Evolutionary conservation across 2,329 filamentous ascomycete species (phyloP).

Genomic region (Furcasterigmium sp.): DNA sequence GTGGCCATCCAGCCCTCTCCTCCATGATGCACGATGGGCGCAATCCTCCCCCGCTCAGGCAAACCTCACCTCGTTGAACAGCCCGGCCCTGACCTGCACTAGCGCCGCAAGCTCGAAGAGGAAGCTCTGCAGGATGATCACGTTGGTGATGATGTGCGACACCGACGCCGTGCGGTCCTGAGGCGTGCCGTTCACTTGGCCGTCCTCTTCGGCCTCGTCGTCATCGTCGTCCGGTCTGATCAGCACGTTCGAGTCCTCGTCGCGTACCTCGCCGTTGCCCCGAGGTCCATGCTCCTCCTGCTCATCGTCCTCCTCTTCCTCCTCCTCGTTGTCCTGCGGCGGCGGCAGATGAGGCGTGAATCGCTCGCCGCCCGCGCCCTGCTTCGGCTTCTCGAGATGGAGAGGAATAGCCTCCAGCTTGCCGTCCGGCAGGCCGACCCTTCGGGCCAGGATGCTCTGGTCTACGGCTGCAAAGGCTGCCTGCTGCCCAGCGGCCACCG

Average conservation of each 20-base stretch:
- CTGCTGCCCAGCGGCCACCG: conserved; percentile 43
- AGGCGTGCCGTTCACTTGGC: conserved; percentile 11
- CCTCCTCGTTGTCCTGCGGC: conserved; percentile 15
- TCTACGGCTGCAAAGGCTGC: conserved; percentile 60
- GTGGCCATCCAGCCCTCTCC: not conserved
- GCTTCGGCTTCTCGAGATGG: conserved; percentile 29
- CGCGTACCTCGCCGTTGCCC: conserved; percentile 12
- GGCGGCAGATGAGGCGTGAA: conserved; percentile 11
- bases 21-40: not conserved
- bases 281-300: conserved; percentile 7
- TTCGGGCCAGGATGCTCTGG: conserved; percentile 53
- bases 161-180: conserved; percentile 53
- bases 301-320: conserved; percentile 19
- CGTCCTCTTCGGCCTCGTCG: conserved; percentile 15
- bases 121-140: conserved; percentile 75
- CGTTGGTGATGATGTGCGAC: conserved; percentile 74
- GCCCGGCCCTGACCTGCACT: conserved; percentile 66
- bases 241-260: conserved; percentile 8
- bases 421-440: conserved; percentile 42
- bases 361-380: conserved; percentile 2
- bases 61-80: conserved; percentile 74
- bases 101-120: conserved; percentile 70
- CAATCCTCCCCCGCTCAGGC: conserved; percentile 18
- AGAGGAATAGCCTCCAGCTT: conserved; percentile 43
- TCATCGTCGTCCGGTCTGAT: conserved; percentile 18